A percentile compares a stretch with the other conserved stretches of the same genome.
Evolutionary conservation across 2,329 filamentous ascomycete genomes (phyloP).

Genomic region (Diaporthe citri): DNA sequence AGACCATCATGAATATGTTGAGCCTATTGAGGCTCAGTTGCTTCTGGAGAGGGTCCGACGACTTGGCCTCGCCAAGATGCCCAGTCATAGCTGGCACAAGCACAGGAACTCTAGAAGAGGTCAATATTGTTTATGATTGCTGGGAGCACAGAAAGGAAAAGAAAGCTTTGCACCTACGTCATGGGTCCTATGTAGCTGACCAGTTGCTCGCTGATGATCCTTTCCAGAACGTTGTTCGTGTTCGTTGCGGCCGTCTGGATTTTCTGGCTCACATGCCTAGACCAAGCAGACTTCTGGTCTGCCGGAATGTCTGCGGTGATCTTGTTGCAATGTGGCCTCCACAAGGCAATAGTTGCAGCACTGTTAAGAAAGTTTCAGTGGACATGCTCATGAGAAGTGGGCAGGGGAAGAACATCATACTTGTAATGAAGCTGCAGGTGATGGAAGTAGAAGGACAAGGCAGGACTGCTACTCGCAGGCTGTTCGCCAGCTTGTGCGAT

Average conservation of each 20-base stretch:
- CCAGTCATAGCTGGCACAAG: neutral
- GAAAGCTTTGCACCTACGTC: neutral
- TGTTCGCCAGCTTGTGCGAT: neutral
- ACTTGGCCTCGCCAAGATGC: neutral
- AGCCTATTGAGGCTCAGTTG: neutral
- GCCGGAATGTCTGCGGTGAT: neutral
- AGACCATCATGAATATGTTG: constrained; percentile 1
- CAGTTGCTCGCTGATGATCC: neutral
- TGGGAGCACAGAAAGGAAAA: neutral
- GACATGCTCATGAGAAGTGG: neutral
- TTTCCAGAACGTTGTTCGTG: neutral
- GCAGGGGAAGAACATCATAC: neutral
- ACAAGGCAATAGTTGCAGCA: neutral
- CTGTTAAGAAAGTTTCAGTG: neutral
- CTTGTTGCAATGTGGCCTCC: neutral
- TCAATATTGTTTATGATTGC: neutral
- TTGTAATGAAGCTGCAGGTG: neutral
- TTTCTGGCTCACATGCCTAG: neutral
- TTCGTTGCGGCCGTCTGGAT: neutral
- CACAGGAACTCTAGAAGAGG: neutral
- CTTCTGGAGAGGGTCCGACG: neutral
- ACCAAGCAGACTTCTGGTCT: neutral
- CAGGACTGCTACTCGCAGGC: neutral
- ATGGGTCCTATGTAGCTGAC: neutral
- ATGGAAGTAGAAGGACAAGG: neutral